Evolutionary conservation across 768 basidiomycete genomes (phyloP).

Genomic region (Suillus hirtellus): DNA sequence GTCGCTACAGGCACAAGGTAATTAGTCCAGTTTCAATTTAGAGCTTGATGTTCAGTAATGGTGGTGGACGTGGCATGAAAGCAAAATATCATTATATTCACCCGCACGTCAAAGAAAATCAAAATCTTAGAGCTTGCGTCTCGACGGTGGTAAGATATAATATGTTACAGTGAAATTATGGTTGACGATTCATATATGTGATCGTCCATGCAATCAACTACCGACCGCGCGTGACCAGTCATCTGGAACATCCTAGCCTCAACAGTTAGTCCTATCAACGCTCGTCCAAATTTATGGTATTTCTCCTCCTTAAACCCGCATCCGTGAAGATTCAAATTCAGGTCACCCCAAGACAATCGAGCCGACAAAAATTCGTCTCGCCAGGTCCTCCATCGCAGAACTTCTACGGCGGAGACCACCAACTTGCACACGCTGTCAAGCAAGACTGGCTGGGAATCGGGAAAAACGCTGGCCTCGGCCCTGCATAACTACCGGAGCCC

Average conservation of each 20-base stretch:
- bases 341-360: neutral
- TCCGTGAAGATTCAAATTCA: neutral
- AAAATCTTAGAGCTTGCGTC: neutral
- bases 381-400: neutral
- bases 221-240: neutral
- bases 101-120: neutral
- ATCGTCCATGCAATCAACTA: neutral
- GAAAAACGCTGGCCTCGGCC: neutral
- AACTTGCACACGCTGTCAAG: slow-evolving; percentile 8
- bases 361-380: neutral
- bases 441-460: neutral
- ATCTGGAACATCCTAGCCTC: neutral
- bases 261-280: slow-evolving; percentile 4
- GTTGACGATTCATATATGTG: neutral
- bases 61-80: neutral
- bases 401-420: neutral
- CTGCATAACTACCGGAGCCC: neutral
- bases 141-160: slow-evolving; percentile 5
- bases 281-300: neutral
- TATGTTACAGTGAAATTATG: neutral
- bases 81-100: neutral
- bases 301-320: neutral
- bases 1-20: slow-evolving; percentile 6
- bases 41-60: neutral
- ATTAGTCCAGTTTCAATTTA: neutral